phyloP scores from a whole-genome alignment of 116 monocot genomes.

The Dioscorea cayenensis region DNA sequence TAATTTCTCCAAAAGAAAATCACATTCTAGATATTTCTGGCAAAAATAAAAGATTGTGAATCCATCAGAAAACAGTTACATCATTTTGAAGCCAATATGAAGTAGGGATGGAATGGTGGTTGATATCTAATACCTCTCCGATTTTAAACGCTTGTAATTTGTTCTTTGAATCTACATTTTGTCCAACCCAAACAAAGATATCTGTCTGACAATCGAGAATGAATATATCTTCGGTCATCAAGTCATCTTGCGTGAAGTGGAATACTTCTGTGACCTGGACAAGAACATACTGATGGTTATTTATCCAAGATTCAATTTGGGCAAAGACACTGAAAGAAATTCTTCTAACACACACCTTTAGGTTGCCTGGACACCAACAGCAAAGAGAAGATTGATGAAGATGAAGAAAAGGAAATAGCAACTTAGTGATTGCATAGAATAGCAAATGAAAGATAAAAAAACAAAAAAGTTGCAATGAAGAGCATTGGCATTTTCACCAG shows the following conservation, averaged over 20 bases:
- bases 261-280: conserved; percentile 64
- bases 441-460: background rate
- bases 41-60: background rate
- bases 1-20: conserved; percentile 56
- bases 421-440: background rate
- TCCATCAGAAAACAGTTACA: background rate
- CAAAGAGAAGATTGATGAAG: background rate
- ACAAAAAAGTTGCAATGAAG: background rate
- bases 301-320: background rate
- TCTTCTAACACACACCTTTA: conserved; percentile 24
- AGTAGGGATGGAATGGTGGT: too few relatives aligned
- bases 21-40: conserved; percentile 60
- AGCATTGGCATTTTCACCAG: background rate
- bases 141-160: conserved; percentile 42
- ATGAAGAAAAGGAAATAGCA: too few relatives aligned
- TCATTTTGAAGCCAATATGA: background rate
- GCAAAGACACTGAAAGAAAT: background rate
- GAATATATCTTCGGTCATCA: conserved; percentile 73
- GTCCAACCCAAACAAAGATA: conserved; percentile 82
- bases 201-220: conserved; percentile 53
- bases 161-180: conserved; percentile 38
- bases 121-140: conserved; percentile 39
- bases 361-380: conserved; percentile 23
- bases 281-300: conserved; percentile 2
- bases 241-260: conserved; percentile 79